Conservation (phyloP, 805 yeast species). For the Wickerhamomyces canadensis region DNA sequence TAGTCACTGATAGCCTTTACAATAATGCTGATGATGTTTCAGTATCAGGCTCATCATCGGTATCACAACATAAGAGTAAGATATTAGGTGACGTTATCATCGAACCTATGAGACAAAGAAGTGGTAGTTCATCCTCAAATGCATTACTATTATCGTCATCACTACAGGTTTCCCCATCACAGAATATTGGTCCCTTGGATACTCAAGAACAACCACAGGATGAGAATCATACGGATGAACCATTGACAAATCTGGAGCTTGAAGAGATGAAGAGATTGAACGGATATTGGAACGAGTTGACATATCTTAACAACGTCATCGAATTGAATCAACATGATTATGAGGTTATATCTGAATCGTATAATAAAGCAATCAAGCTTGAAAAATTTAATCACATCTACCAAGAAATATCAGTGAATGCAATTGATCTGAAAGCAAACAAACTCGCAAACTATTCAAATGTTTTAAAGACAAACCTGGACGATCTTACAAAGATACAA, state of each 20-base stretch:
- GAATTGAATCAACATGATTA: slow-evolving; percentile 20
- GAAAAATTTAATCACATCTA: slow-evolving; percentile 8
- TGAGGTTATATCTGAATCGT: slow-evolving; percentile 9
- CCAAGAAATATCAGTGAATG: neutral
- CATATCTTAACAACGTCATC: slow-evolving; percentile 4
- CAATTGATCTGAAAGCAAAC: slow-evolving; percentile 1
- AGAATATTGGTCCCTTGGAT: no score
- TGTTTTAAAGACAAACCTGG: slow-evolving; percentile 14
- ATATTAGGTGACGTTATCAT: slow-evolving; percentile 17
- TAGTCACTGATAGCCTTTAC: no score
- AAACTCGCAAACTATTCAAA: slow-evolving; percentile 9
- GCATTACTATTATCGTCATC: no score
- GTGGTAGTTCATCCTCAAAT: no score
- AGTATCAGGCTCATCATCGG: no score
- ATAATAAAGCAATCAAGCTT: slow-evolving; percentile 7
- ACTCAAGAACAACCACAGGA: neutral
- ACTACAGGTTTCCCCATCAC: no score
- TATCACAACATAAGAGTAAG: neutral
- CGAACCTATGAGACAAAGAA: slow-evolving; percentile 16
- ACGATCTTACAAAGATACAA: slow-evolving; percentile 14
- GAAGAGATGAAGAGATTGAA: slow-evolving; percentile 18
- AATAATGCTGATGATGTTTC: neutral
- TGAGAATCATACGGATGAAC: slow-evolving; percentile 2
- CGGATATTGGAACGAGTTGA: slow-evolving; percentile 5
- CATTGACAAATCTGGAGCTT: slow-evolving; percentile 14